phyloP scores from a whole-genome alignment of 2,329 filamentous ascomycete species.

The Elsinoe perseae region DNA sequence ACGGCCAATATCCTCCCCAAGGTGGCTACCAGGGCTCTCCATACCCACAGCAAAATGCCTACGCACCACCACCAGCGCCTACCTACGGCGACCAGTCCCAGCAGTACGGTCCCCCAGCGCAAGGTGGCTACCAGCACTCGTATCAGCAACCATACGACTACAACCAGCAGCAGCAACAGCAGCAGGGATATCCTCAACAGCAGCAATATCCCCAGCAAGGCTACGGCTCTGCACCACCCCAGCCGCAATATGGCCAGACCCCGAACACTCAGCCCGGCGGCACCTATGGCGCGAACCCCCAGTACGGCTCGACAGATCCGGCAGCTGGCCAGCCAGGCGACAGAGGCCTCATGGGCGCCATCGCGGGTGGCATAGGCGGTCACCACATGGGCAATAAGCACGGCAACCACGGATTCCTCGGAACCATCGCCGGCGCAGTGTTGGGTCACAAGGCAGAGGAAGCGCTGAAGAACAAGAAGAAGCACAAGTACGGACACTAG shows the following conservation, averaged over 20 bases:
- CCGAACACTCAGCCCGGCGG: constrained; percentile 31
- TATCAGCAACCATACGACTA: constrained; percentile 30
- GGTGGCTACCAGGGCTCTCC: constrained; percentile 14
- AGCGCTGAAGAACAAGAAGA: constrained; percentile 42
- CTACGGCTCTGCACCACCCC: constrained; percentile 27
- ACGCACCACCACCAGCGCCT: constrained; percentile 25
- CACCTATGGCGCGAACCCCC: constrained; percentile 32
- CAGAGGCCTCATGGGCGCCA: constrained; percentile 49
- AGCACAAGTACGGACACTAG: constrained; percentile 21
- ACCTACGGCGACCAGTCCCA: constrained; percentile 22
- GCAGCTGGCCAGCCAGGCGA: constrained; percentile 46
- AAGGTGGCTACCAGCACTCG: constrained; percentile 45
- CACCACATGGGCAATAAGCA: constrained; percentile 50
- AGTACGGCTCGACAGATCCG: constrained; percentile 39
- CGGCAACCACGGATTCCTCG: constrained; percentile 48
- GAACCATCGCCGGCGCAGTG: constrained; percentile 51
- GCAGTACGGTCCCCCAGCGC: constrained; percentile 33
- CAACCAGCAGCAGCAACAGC: constrained; percentile 28
- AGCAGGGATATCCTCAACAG: constrained; percentile 25
- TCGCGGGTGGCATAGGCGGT: constrained; percentile 51
- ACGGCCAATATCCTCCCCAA: constrained; percentile 21
- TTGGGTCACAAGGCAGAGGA: constrained; percentile 49
- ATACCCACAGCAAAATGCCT: constrained; percentile 19
- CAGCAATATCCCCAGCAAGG: constrained; percentile 38
- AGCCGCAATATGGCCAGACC: constrained; percentile 6